Evolutionary conservation across 2,329 filamentous ascomycete genomes (phyloP).

Genomic region (Claviceps sp.): DNA sequence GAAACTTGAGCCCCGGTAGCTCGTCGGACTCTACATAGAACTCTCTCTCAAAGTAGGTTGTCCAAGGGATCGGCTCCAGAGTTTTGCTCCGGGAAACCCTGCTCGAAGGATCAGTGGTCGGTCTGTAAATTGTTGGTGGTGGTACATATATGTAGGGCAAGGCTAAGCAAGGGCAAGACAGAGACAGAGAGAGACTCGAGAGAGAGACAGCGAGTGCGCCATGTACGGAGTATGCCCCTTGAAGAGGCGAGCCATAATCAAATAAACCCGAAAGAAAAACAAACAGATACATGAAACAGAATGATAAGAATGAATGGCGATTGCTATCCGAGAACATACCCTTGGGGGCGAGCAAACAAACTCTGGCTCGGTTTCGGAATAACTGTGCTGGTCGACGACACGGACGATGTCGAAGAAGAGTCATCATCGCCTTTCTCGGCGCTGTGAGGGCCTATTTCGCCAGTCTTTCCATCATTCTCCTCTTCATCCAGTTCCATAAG

Average conservation of each 20-base stretch:
- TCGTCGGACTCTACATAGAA: slow-evolving; percentile 50
- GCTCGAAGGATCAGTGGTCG: slow-evolving; percentile 6
- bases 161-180: background rate
- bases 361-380: slow-evolving; percentile 63
- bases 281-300: background rate
- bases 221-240: background rate
- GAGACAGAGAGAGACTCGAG: background rate
- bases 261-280: too few species aligned
- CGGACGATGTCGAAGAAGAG: slow-evolving; percentile 65
- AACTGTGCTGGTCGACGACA: slow-evolving; percentile 85
- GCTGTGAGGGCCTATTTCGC: slow-evolving; percentile 31
- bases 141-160: background rate
- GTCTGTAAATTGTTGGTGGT: slow-evolving; percentile 4
- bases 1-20: slow-evolving; percentile 46
- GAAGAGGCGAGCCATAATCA: too few species aligned
- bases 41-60: slow-evolving; percentile 81
- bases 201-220: background rate
- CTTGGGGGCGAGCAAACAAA: slow-evolving; percentile 57
- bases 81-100: slow-evolving; percentile 39
- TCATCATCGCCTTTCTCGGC: slow-evolving; percentile 41
- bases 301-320: background rate
- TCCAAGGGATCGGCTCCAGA: slow-evolving; percentile 64
- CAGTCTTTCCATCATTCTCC: slow-evolving; percentile 27
- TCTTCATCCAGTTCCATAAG: slow-evolving; percentile 34
- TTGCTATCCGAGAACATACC: slow-evolving; percentile 29